phyloP scores from a whole-genome alignment of 495 filamentous ascomycete species.

The Terfezia boudieri region DNA sequence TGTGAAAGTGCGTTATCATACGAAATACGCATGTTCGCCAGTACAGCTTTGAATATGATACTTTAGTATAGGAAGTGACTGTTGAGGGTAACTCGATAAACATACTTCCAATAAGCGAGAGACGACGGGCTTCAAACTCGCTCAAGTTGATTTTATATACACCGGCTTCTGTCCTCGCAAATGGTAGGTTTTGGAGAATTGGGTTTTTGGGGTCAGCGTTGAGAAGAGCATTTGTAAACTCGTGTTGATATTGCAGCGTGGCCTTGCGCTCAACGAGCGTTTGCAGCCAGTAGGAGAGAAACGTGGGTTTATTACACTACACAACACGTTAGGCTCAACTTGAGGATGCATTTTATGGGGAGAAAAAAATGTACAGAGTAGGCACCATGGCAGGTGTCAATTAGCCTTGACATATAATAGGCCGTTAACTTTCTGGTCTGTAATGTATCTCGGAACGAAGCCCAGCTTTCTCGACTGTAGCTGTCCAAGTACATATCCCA shows the following conservation, averaged over 20 bases:
- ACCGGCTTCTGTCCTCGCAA: constrained; percentile 16
- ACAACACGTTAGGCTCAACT: not conserved
- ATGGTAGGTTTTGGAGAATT: constrained; percentile 40
- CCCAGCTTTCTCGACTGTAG: constrained; percentile 38
- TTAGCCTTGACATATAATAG: constrained; percentile 36
- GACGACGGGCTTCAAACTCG: constrained; percentile 35
- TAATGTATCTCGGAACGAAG: constrained; percentile 34
- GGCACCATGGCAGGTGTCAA: constrained; percentile 26
- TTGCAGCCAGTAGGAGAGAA: constrained; percentile 35
- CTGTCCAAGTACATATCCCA: constrained; percentile 39
- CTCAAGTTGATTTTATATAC: constrained; percentile 28
- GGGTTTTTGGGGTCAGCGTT: constrained; percentile 27
- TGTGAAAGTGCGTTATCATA: constrained; percentile 22
- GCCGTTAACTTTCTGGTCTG: constrained; percentile 42
- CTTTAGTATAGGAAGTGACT: not conserved
- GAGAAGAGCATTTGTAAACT: constrained; percentile 33
- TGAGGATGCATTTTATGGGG: not conserved
- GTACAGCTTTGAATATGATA: constrained; percentile 14
- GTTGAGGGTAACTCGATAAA: not conserved
- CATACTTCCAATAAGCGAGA: constrained; percentile 35
- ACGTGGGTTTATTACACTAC: constrained; percentile 25
- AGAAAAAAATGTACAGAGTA: constrained; percentile 3
- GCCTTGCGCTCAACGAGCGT: constrained; percentile 43
- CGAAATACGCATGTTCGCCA: constrained; percentile 42
- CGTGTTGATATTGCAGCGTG: constrained; percentile 43